phyloP scores from a whole-genome alignment of 495 filamentous ascomycete species.

The Daldinia grandis region DNA sequence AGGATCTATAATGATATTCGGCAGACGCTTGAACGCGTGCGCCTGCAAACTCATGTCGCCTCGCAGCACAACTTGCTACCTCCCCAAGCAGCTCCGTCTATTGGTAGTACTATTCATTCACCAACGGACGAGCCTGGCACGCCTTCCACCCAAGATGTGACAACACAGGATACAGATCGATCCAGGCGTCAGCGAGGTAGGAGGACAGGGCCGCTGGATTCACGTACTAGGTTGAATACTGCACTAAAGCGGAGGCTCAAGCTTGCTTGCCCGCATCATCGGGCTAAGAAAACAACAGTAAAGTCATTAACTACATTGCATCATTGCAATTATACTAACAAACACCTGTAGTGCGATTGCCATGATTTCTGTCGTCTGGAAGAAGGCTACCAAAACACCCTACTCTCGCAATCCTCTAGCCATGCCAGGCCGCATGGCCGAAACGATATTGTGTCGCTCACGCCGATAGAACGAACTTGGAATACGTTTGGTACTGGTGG shows the following conservation, averaged over 20 bases:
- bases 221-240: constrained; percentile 34
- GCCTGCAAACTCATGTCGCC: constrained; percentile 34
- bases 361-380: constrained; percentile 43
- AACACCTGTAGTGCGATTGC: constrained; percentile 39
- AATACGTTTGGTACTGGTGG: constrained; percentile 41
- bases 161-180: constrained; percentile 16
- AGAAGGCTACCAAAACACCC: constrained; percentile 18
- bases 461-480: constrained; percentile 21
- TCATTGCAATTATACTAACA: constrained; percentile 20
- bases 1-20: constrained; percentile 48
- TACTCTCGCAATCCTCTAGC: constrained; percentile 3
- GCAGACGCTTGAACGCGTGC: constrained; percentile 32
- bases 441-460: background rate
- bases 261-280: constrained; percentile 39
- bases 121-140: constrained; percentile 29
- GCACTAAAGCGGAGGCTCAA: constrained; percentile 43
- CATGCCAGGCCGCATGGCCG: constrained; percentile 19
- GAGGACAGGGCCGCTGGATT: constrained; percentile 39
- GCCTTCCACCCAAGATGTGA: constrained; percentile 14
- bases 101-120: constrained; percentile 38
- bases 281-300: constrained; percentile 42
- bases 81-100: constrained; percentile 22
- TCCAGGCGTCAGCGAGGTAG: constrained; percentile 37
- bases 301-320: background rate
- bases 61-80: constrained; percentile 31